Conservation (phyloP, 2,329 filamentous ascomycete species). For the Colletotrichum trifolii region DNA sequence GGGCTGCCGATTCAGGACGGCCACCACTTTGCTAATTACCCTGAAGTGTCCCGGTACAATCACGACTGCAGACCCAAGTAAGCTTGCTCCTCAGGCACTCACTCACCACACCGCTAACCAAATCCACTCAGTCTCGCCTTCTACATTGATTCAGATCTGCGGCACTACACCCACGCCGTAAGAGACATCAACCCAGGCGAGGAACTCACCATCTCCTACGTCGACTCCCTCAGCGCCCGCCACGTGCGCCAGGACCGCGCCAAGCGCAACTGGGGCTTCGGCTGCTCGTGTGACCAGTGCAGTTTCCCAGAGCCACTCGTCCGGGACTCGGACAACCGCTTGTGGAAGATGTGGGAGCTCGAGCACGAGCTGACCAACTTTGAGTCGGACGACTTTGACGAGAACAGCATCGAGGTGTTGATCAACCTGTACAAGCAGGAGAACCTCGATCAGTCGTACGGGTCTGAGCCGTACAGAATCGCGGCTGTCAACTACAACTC, state of each 20-base stretch:
- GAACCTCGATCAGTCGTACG: slow-evolving; percentile 39
- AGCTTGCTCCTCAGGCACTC: slow-evolving; percentile 1
- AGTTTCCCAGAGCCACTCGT: slow-evolving; percentile 36
- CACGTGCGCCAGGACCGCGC: slow-evolving; percentile 41
- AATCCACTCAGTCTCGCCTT: slow-evolving; percentile 43
- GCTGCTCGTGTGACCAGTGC: slow-evolving; percentile 42
- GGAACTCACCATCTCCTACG: slow-evolving; percentile 50
- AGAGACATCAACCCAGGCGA: slow-evolving; percentile 47
- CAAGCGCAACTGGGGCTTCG: slow-evolving; percentile 42
- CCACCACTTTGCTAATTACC: slow-evolving; percentile 41
- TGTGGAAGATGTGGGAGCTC: slow-evolving; percentile 38
- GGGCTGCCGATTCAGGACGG: slow-evolving; percentile 34
- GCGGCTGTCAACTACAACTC: slow-evolving; percentile 54
- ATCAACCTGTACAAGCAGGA: slow-evolving; percentile 39
- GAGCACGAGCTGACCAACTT: slow-evolving; percentile 36
- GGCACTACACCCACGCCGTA: slow-evolving; percentile 50
- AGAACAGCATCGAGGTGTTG: slow-evolving; percentile 37
- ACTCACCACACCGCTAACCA: slow-evolving; percentile 36
- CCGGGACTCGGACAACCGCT: slow-evolving; percentile 38
- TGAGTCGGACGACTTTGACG: slow-evolving; percentile 30
- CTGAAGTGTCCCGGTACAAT: slow-evolving; percentile 44
- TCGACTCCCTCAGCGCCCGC: slow-evolving; percentile 23
- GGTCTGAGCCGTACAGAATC: slow-evolving; percentile 49
- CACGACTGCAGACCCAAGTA: slow-evolving; percentile 51
- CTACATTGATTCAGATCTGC: slow-evolving; percentile 44